Conservation (phyloP, 208 protist genomes). For the Zelonia costaricensis region DNA sequence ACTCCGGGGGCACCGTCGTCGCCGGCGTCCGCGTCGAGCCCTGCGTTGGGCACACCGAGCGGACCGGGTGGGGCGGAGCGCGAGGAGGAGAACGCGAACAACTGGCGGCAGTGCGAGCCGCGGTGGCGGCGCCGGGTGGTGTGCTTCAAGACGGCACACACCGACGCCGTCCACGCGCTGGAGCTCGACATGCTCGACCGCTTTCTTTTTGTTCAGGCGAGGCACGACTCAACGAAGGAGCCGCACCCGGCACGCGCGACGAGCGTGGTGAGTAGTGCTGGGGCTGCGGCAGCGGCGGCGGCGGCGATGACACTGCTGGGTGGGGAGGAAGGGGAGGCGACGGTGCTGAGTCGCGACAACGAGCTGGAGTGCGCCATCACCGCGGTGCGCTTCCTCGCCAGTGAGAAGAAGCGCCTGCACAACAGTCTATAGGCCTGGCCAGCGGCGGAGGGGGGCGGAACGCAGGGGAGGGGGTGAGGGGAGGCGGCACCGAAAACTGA, state of each 20-base stretch:
- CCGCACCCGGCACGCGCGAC: neutral
- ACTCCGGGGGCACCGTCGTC: neutral
- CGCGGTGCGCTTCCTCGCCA: neutral
- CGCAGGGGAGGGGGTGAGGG: too few species aligned
- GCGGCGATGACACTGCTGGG: too few species aligned
- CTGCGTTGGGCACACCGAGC: neutral
- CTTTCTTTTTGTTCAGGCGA: neutral
- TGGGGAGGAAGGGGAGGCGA: neutral
- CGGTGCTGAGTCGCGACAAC: neutral
- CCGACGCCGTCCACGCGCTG: conserved; percentile 13
- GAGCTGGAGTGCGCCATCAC: neutral
- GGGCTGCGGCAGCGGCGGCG: too few species aligned
- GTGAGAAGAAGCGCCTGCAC: conserved; percentile 18
- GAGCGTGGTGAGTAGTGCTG: neutral
- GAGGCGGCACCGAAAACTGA: too few species aligned
- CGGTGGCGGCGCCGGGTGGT: conserved; percentile 12
- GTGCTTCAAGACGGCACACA: neutral
- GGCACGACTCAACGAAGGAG: neutral
- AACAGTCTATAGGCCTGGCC: neutral
- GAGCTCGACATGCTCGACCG: conserved; percentile 11
- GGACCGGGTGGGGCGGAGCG: neutral
- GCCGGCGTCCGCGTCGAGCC: neutral
- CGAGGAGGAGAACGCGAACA: conserved; percentile 4
- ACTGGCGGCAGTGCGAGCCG: conserved; percentile 14
- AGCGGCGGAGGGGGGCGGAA: too few species aligned